Base-by-base conservation (phyloP, 1,284 basidiomycete species). In the Tilletiopsis washingtonensis region DNA sequence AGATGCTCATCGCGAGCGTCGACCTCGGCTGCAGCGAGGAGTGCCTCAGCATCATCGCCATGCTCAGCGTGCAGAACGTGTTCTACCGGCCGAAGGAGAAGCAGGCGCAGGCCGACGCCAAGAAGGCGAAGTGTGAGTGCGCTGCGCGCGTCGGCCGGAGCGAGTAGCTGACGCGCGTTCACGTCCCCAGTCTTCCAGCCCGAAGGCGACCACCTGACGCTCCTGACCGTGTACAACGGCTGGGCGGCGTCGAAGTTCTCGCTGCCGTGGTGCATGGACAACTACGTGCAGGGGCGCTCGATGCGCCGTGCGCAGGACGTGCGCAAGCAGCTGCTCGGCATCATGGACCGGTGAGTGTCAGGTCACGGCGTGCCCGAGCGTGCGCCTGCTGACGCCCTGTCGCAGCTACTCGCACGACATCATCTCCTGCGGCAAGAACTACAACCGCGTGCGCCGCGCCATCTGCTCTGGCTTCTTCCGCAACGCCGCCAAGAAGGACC, bases 301-400 rank as follows among this genome's bases (percentile, higher is more conserved):
- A 88, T 99, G 87, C 81, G 88, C 53, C 81, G 91, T n/a, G 94
- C 91, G 3, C 91, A 96, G 74, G 93, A 98, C 77, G 90, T 98
- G 9, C 79, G 93, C 49, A 98, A 97, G 72, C 93, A 98, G 76
- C 77, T 98, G 50, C 78, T 97, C 40, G 93, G 93, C 54, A 98
- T 98, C 74, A 98, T 99, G 93, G 93, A 99, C 73, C 80, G 94
- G n/a, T n/a, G n/a, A n/a, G n/a, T n/a, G n/a, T n/a, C n/a, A n/a
- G n/a, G n/a, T n/a, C n/a, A n/a, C n/a, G n/a, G n/a, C n/a, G n/a
- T n/a, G n/a, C n/a, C n/a, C n/a, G n/a, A n/a, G n/a, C n/a, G n/a
- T n/a, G n/a, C n/a, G n/a, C n/a, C n/a, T n/a, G n/a, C n/a, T n/a
- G n/a, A n/a, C n/a, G n/a, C n/a, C n/a, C n/a, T n/a, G n/a, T n/a